Conservation (phyloP, 2,329 filamentous ascomycete genomes). For the Aspergillus awamori region DNA sequence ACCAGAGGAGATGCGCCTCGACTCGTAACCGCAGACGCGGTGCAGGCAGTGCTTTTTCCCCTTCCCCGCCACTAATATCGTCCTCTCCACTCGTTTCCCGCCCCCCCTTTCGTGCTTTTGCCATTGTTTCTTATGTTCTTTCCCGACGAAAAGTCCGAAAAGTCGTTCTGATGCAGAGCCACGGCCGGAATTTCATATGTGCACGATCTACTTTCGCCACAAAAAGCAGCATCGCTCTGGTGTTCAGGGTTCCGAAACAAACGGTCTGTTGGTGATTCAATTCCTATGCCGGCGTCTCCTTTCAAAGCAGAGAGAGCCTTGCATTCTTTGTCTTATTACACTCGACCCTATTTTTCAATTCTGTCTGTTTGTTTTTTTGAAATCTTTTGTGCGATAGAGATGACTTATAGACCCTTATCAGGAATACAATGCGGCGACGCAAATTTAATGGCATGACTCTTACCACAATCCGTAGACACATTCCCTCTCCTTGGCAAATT, state of each 20-base stretch:
- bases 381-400: constrained; percentile 5
- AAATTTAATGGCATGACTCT: background rate
- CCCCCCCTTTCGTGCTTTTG: background rate
- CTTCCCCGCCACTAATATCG: background rate
- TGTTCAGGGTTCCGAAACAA: constrained; percentile 12
- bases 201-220: background rate
- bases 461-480: background rate
- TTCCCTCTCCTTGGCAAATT: background rate
- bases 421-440: constrained; percentile 8
- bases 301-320: background rate
- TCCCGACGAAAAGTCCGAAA: background rate
- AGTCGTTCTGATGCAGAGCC: background rate
- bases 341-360: background rate
- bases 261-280: constrained; percentile 5
- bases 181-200: constrained; percentile 1
- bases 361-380: background rate
- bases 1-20: background rate
- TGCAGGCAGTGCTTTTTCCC: background rate
- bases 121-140: background rate
- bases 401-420: constrained; percentile 7
- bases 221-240: constrained; percentile 20
- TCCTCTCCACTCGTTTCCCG: background rate
- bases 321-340: background rate
- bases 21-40: background rate
- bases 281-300: background rate